These are phyloP conservation scores for bread wheat (Triticum aestivum) DNA, from an alignment of 176 grass and related monocot genomes.

Conservation along the genomic window IWGSC_CS_RefSeq_v2.1 NC_057796.1:486792485-486792984, in stretches of 20 bases:
- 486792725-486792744: background rate
- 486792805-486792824: too few relatives aligned
- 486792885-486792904: too few relatives aligned
- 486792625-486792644: background rate
- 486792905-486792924: too few relatives aligned
- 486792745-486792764: too few relatives aligned
- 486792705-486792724: background rate
- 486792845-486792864: too few relatives aligned
- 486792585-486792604: background rate
- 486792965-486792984: background rate
- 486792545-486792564: background rate
- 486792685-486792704: too few relatives aligned
- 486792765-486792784: too few relatives aligned
- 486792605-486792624: background rate
- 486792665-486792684: background rate
- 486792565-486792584: background rate
- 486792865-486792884: too few relatives aligned
- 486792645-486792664: background rate
- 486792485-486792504: background rate
- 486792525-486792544: background rate
- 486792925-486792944: background rate
- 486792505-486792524: background rate
- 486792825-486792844: too few relatives aligned
- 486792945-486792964: background rate
- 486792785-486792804: too few relatives aligned